Percentiles rank a stretch among this genome's conserved stretches.
These are phyloP conservation scores for Penicillium flavigenum DNA, from an alignment of 495 filamentous ascomycete species.

Conservation along the genomic window DNA sequence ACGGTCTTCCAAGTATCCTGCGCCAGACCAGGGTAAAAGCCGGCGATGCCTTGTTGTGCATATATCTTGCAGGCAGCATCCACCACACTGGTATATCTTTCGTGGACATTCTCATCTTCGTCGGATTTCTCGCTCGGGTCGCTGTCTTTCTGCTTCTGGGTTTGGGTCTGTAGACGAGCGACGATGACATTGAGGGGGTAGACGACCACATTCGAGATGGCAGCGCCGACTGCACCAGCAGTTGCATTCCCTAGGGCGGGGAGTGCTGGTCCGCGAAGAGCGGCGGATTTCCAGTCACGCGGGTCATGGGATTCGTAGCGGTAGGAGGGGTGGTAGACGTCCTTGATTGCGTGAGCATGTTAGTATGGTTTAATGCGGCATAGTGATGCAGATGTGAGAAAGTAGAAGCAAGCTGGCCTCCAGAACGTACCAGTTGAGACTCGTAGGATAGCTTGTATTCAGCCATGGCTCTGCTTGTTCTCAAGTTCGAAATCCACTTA, in stretches of 20 bases:
- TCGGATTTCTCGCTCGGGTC: slow-evolving; percentile 27
- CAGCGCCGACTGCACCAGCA: slow-evolving; percentile 74
- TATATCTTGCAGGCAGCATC: slow-evolving; percentile 77
- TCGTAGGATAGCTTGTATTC: slow-evolving; percentile 37
- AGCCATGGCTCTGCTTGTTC: slow-evolving; percentile 19
- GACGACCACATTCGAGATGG: slow-evolving; percentile 73
- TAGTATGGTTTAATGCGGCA: not conserved
- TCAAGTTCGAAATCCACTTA: not conserved
- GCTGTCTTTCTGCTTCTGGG: slow-evolving; percentile 59
- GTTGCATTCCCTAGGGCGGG: slow-evolving; percentile 85
- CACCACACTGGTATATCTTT: slow-evolving; percentile 57
- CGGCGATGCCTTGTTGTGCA: slow-evolving; percentile 61
- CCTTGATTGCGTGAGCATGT: slow-evolving; percentile 31
- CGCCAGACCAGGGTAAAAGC: slow-evolving; percentile 73
- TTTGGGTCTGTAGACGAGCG: slow-evolving; percentile 82
- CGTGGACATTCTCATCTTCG: slow-evolving; percentile 38
- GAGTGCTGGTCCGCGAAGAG: slow-evolving; percentile 55
- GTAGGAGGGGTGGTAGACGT: slow-evolving; percentile 52
- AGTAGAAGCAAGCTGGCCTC: not conserved
- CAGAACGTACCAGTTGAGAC: slow-evolving; percentile 30
- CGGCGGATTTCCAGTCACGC: slow-evolving; percentile 37
- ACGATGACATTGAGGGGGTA: slow-evolving; percentile 88
- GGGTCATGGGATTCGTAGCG: slow-evolving; percentile 41
- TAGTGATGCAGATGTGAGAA: not conserved
- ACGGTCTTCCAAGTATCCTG: slow-evolving; percentile 73